phyloP scores from a whole-genome alignment of 148 eudicot genomes.

The Camellia granthamiana region DNA sequence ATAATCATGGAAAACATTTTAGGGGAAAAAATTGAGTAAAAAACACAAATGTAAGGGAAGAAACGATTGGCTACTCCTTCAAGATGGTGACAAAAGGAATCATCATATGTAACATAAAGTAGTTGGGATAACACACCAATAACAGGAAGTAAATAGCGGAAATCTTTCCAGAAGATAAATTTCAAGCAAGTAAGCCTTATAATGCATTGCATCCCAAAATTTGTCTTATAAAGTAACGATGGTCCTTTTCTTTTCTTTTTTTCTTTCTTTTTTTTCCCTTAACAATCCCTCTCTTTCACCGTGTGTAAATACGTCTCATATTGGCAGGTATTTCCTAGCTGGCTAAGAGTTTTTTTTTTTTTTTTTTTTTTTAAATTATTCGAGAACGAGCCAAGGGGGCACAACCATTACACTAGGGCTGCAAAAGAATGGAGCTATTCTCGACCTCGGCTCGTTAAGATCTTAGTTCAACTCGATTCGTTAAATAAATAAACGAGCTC shows the following conservation, averaged over 20 bases:
- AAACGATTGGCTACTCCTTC: background rate
- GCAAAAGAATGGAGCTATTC: no score
- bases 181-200: conserved; percentile 3
- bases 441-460: no score
- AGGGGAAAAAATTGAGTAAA: background rate
- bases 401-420: no score
- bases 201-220: background rate
- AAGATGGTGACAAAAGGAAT: background rate
- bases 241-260: background rate
- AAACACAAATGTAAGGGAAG: background rate
- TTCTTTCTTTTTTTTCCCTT: background rate
- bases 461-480: no score
- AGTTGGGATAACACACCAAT: background rate
- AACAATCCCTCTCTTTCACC: background rate
- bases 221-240: background rate
- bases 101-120: background rate
- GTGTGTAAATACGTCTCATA: background rate
- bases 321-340: background rate
- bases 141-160: background rate
- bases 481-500: no score
- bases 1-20: background rate
- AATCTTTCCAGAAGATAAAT: background rate
- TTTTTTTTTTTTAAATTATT: no score
- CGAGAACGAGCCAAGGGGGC: no score
- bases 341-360: no score